phyloP scores from a whole-genome alignment of 306 rosid species.

The Trifolium dubium region DNA sequence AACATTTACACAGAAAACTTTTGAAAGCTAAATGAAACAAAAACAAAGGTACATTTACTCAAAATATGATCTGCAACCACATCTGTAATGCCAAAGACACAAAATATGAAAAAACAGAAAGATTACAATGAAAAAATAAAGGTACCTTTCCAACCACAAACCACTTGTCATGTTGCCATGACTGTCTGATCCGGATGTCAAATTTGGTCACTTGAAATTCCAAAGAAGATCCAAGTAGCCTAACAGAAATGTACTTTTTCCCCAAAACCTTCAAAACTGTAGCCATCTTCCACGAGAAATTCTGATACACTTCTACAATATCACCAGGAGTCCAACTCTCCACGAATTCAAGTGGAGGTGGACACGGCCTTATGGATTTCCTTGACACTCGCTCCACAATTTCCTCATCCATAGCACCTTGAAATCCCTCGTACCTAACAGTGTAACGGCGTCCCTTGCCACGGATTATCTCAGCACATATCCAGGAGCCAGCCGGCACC shows the following conservation, averaged over 20 bases:
- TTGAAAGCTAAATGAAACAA: conserved; percentile 16
- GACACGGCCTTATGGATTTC: conserved; percentile 80
- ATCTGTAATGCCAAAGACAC: conserved; percentile 23
- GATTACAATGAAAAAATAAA: conserved; percentile 20
- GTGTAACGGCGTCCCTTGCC: conserved; percentile 73
- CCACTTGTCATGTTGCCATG: conserved; percentile 85
- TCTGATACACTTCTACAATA: conserved; percentile 76
- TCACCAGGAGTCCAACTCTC: conserved; percentile 77
- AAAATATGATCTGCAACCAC: conserved; percentile 16
- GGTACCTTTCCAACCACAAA: conserved; percentile 79
- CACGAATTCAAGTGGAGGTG: conserved; percentile 58
- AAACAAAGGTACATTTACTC: not conserved
- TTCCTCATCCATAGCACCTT: conserved; percentile 44
- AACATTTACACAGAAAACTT: conserved; percentile 31
- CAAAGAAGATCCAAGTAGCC: conserved; percentile 81
- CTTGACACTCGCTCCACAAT: conserved; percentile 66
- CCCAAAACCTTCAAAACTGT: conserved; percentile 74
- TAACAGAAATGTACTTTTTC: conserved; percentile 56
- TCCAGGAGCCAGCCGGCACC: conserved; percentile 87
- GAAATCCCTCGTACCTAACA: conserved; percentile 69
- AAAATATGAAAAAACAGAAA: conserved; percentile 25
- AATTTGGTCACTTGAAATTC: conserved; percentile 71
- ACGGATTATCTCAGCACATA: conserved; percentile 74
- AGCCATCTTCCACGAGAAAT: conserved; percentile 88
- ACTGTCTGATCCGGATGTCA: conserved; percentile 77